Percentiles rank a stretch among this genome's conserved stretches.
These are phyloP conservation scores for Trifolium subterraneum DNA, from an alignment of 306 rosid genomes.

Conservation along the genomic window DNA sequence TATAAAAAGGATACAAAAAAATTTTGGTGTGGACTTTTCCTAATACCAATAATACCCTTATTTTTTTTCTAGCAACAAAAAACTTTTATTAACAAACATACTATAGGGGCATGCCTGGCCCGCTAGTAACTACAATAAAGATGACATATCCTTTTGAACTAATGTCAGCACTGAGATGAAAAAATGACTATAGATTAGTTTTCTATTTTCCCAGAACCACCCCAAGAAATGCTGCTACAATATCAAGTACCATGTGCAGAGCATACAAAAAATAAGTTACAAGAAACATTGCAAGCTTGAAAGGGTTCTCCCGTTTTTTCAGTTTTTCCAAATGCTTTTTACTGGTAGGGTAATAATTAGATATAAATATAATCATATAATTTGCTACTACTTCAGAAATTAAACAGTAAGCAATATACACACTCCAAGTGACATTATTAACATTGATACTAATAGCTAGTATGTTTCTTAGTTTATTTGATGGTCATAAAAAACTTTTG, in stretches of 20 bases:
- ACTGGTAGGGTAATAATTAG: not conserved
- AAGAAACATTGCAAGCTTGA: slow-evolving; percentile 19
- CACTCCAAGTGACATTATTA: slow-evolving; percentile 7
- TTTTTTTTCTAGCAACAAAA: too few relatives aligned
- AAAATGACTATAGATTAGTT: slow-evolving; percentile 1
- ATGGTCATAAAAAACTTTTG: slow-evolving; percentile 16
- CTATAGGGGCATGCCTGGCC: too few relatives aligned
- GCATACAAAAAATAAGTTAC: not conserved
- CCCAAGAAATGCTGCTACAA: slow-evolving; percentile 9
- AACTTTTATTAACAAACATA: too few relatives aligned
- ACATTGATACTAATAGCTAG: not conserved
- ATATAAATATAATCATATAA: not conserved
- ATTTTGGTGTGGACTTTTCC: too few relatives aligned
- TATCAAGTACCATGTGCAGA: slow-evolving; percentile 4
- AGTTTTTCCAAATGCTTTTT: slow-evolving; percentile 1
- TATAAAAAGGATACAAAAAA: too few relatives aligned
- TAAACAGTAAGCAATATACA: slow-evolving; percentile 23
- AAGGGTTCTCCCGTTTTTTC: slow-evolving; percentile 28
- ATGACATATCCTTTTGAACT: slow-evolving; percentile 11
- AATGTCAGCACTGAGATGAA: slow-evolving; percentile 33
- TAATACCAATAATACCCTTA: too few relatives aligned
- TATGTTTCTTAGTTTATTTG: not conserved
- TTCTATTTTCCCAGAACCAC: slow-evolving; percentile 15
- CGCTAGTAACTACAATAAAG: slow-evolving; percentile 31
- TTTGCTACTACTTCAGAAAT: slow-evolving; percentile 28